phyloP scores from a whole-genome alignment of 2,329 filamentous ascomycete species.

The Beauveria bassiana region DNA sequence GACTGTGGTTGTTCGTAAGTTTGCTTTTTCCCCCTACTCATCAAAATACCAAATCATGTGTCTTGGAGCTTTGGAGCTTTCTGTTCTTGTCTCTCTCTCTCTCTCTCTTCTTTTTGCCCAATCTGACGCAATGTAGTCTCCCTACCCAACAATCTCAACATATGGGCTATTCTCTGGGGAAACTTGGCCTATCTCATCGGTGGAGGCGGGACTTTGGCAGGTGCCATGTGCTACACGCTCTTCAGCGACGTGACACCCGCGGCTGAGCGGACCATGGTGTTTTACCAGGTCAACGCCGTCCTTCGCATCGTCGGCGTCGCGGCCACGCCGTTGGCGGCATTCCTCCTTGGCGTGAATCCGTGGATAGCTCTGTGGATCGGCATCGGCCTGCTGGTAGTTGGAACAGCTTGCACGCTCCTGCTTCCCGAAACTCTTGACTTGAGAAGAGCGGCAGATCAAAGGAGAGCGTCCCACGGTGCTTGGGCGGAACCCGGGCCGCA shows the following conservation, averaged over 20 bases:
- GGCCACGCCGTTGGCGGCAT: conserved; percentile 32
- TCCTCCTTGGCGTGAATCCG: conserved; percentile 29
- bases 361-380: conserved; percentile 34
- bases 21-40: not conserved
- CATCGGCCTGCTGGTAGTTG: conserved; percentile 22
- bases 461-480: not conserved
- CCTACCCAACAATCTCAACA: conserved; percentile 30
- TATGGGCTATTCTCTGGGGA: conserved; percentile 31
- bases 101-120: no score
- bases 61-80: no score
- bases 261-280: conserved; percentile 29
- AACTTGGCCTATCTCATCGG: conserved; percentile 32
- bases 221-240: conserved; percentile 38
- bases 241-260: conserved; percentile 36
- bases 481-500: not conserved
- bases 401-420: conserved; percentile 22
- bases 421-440: conserved; percentile 37
- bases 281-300: conserved; percentile 31
- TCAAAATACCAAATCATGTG: not conserved
- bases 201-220: conserved; percentile 30
- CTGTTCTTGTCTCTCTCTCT: not conserved
- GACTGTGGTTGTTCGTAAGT: conserved; percentile 26
- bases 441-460: conserved; percentile 22
- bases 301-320: conserved; percentile 31
- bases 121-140: conserved; percentile 21